Evolutionary conservation across 805 yeast genomes (phyloP), one percentile per base, ranked within the genome.

Genomic region (Ogataea salicorniae): DNA sequence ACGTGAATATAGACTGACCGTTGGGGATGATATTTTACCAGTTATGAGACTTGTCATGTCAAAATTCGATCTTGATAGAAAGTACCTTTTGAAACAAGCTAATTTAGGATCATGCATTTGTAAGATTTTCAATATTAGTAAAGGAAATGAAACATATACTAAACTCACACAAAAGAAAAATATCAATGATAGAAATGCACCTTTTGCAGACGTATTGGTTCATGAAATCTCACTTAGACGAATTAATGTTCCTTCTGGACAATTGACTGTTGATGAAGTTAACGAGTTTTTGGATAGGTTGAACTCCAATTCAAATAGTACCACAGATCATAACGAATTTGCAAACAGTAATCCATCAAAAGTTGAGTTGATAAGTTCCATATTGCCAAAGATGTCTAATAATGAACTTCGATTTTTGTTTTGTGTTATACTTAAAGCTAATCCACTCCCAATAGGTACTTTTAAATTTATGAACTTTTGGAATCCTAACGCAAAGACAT

Each of bases 401-500:
- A 31, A 42, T n/a, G 59, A 56, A 45, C 42, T 56, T 5, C 51
- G 56, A 2, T 88, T 85, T 77, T 69, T 89, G 37, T 72, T 88
- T 49, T 79, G 82, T 47, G 83, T 86, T 11, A 62, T 91, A 3
- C 64, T 90, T 45, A 81, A 80, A 66, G 64, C 70, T 50, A 73
- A 77, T 41, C 72, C 81, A n/a, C 65, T 87, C n/a, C 42, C 39
- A 5, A 76, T 81, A 4, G 75, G 81, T 49, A 92, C 87, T 54
- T 72, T 74, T 29, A 66, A 73, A 13, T 73, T 89, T 47, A 67
- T 89, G 42, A 56, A 64, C 5, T 55, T 67, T 29, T 90, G 91
- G 87, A 95, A 89, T 63, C 89, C 90, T 0, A 91, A 88, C 62
- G 92, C 95, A 0, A 68, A 73, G 9, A 74, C 73, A 3, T 75